Percentiles rank a stretch among this genome's conserved stretches.
phyloP scores from a whole-genome alignment of 495 filamentous ascomycete species.

The Pseudotulostoma volvatum region DNA sequence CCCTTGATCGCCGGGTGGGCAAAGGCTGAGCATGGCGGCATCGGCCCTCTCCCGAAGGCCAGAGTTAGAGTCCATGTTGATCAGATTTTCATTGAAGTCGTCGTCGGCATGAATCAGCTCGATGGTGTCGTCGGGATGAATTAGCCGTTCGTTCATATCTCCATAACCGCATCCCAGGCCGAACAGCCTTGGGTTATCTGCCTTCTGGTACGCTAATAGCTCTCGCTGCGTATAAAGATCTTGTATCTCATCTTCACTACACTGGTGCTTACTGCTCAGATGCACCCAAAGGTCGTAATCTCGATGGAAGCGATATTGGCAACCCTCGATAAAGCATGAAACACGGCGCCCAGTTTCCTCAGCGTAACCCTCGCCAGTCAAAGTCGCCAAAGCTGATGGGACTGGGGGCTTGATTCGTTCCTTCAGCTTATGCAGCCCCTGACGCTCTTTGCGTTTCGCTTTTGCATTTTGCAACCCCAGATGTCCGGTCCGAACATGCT shows the following conservation, averaged over 20 bases:
- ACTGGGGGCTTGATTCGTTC: conserved; percentile 5
- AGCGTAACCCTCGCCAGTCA: conserved; percentile 44
- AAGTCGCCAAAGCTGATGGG: conserved; percentile 24
- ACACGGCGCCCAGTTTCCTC: conserved; percentile 37
- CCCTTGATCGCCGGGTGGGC: too few species aligned
- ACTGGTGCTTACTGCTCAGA: conserved; percentile 36
- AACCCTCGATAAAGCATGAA: conserved; percentile 36
- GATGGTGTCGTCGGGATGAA: not conserved
- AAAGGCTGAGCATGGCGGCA: not conserved
- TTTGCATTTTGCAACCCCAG: conserved; percentile 37
- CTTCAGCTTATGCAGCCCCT: conserved; percentile 15
- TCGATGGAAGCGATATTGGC: conserved; percentile 44
- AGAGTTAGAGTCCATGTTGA: conserved; percentile 7
- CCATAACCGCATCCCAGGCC: not conserved
- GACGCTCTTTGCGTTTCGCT: conserved; percentile 26
- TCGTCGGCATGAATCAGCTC: conserved; percentile 12
- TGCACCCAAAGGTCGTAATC: conserved; percentile 54
- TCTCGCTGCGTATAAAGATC: conserved; percentile 29
- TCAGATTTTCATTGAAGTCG: conserved; percentile 30
- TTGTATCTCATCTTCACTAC: conserved; percentile 33
- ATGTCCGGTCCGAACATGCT: conserved; percentile 65
- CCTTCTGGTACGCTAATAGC: conserved; percentile 17
- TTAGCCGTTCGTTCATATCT: not conserved
- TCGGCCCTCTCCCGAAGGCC: conserved; percentile 1
- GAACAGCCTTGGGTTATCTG: not conserved